These are phyloP conservation scores for Aspergillus viridinutans DNA, from an alignment of 2,329 filamentous ascomycete species.

Conservation along the genomic window DNA sequence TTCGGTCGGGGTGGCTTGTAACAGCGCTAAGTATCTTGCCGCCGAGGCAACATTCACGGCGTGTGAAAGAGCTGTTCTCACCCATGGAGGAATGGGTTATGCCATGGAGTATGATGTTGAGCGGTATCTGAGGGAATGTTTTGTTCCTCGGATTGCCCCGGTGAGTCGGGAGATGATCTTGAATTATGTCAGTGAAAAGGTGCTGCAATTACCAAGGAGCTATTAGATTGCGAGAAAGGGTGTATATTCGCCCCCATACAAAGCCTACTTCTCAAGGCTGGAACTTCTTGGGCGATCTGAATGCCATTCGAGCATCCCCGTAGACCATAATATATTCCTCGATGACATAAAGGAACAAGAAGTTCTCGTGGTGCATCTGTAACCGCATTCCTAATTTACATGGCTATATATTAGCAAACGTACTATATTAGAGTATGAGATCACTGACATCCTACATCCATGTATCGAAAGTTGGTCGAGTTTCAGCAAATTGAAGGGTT, in stretches of 20 bases:
- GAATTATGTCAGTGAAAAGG: constrained; percentile 44
- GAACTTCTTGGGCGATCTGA: no score
- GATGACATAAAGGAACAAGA: no score
- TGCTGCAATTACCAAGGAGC: constrained; percentile 40
- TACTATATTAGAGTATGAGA: no score
- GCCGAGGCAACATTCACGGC: constrained; percentile 59
- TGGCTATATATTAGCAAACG: no score
- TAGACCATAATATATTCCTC: no score
- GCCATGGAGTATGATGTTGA: constrained; percentile 61
- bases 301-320: no score
- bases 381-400: no score
- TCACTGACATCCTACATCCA: not conserved
- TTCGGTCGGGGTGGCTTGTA: constrained; percentile 60
- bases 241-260: not conserved
- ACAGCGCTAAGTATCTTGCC: constrained; percentile 65
- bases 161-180: constrained; percentile 51
- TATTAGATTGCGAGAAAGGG: constrained; percentile 27
- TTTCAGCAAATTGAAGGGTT: not conserved
- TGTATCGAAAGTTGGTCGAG: not conserved
- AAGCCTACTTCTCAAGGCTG: no score
- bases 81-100: constrained; percentile 61
- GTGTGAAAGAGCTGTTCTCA: constrained; percentile 54
- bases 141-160: constrained; percentile 57
- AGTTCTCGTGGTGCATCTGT: no score
- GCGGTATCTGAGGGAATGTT: constrained; percentile 55